A percentile compares a stretch with the other conserved stretches of the same genome.
Conservation (phyloP, 768 basidiomycete species). For the Serendipita sp. region DNA sequence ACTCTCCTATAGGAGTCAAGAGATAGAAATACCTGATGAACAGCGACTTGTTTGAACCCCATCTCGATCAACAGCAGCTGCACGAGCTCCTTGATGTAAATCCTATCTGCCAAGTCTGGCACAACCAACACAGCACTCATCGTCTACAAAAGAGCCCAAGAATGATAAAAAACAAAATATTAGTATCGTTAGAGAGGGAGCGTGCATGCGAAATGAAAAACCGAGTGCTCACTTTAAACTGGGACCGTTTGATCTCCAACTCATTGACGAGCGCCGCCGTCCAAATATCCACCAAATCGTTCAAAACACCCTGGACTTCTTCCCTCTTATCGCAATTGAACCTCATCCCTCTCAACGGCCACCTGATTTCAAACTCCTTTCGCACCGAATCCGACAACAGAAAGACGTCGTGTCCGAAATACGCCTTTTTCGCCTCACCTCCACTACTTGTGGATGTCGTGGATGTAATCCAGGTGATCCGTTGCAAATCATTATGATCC, state of each 20-base stretch:
- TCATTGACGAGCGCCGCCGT: constrained; percentile 42
- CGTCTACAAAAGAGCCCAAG: neutral
- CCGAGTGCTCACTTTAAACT: constrained; percentile 72
- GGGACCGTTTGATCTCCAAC: constrained; percentile 33
- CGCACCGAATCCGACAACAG: constrained; percentile 49
- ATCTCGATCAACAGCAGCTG: constrained; percentile 58
- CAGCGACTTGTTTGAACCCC: constrained; percentile 86
- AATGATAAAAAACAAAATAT: neutral
- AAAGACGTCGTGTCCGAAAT: constrained; percentile 34
- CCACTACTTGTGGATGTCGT: constrained; percentile 23
- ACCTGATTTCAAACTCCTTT: constrained; percentile 56
- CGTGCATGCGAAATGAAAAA: constrained; percentile 14
- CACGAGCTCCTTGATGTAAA: constrained; percentile 64
- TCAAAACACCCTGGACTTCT: constrained; percentile 40
- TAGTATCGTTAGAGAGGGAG: neutral
- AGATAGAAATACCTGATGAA: constrained; percentile 54
- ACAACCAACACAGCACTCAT: constrained; percentile 47
- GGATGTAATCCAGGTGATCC: constrained; percentile 67
- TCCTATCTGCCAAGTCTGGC: constrained; percentile 78
- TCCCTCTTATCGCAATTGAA: constrained; percentile 66
- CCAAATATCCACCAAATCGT: constrained; percentile 63
- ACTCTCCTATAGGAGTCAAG: neutral
- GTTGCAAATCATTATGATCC: constrained; percentile 68
- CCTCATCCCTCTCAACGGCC: constrained; percentile 65
- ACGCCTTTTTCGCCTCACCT: no score